Conservation (phyloP, 805 yeast genomes). For the Candida cerambycidarum region DNA sequence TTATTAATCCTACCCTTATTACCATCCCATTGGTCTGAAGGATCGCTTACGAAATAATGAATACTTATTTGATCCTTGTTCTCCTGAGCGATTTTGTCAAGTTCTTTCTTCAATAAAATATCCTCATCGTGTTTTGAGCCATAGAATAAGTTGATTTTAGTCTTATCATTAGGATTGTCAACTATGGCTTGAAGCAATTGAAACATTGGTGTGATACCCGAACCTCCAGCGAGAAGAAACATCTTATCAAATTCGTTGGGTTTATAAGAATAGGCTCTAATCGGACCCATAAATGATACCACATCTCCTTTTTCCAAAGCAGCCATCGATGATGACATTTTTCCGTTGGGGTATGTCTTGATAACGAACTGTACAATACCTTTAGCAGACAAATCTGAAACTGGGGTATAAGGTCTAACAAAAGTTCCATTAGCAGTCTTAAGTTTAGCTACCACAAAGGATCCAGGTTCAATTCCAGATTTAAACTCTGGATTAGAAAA, state of each 20-base stretch:
- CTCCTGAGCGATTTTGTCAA: conserved; percentile 65
- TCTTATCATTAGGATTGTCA: conserved; percentile 80
- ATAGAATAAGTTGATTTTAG: conserved; percentile 79
- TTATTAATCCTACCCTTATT: conserved; percentile 74
- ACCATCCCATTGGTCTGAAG: conserved; percentile 51
- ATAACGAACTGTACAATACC: conserved; percentile 80
- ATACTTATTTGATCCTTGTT: conserved; percentile 77
- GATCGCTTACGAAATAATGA: conserved; percentile 75
- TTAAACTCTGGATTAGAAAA: conserved; percentile 64
- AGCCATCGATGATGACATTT: conserved; percentile 73
- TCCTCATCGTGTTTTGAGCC: conserved; percentile 80
- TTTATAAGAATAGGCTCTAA: conserved; percentile 85
- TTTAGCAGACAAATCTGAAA: conserved; percentile 62
- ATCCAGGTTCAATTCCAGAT: conserved; percentile 78
- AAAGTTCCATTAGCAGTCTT: conserved; percentile 84
- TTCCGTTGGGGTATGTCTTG: conserved; percentile 83
- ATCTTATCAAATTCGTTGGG: conserved; percentile 80
- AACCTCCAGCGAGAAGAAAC: conserved; percentile 90
- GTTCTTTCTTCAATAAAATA: conserved; percentile 73
- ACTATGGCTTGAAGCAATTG: conserved; percentile 79
- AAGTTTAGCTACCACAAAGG: conserved; percentile 77
- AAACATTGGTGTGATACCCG: conserved; percentile 94
- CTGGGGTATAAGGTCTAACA: conserved; percentile 88
- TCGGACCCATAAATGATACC: conserved; percentile 90
- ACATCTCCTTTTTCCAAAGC: conserved; percentile 74